phyloP scores from a whole-genome alignment of 2,329 filamentous ascomycete genomes.

The Penicillium sp. region DNA sequence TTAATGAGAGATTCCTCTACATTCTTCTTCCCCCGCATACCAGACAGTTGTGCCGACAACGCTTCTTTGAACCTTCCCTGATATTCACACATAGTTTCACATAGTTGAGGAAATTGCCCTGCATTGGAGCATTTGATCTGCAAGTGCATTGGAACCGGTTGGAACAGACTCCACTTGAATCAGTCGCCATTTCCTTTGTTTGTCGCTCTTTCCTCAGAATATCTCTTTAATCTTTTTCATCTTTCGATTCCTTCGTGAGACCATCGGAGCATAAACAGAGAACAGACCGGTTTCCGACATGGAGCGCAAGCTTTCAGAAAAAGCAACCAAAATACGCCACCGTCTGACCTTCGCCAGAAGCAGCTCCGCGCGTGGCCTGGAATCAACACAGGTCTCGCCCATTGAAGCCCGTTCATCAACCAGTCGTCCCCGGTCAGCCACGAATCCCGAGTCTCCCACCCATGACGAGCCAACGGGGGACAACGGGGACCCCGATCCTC shows the following conservation, averaged over 20 bases:
- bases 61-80: neutral
- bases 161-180: neutral
- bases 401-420: conserved; percentile 1
- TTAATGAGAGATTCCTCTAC: neutral
- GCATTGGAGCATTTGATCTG: neutral
- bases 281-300: conserved; percentile 2
- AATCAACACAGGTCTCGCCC: conserved; percentile 11
- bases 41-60: conserved; percentile 17
- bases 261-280: neutral
- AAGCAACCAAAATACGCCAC: conserved; percentile 22
- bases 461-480: conserved; percentile 1
- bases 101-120: conserved; percentile 2
- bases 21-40: conserved; percentile 15
- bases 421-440: conserved; percentile 21
- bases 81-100: neutral
- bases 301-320: conserved; percentile 26
- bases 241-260: neutral
- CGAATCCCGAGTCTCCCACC: conserved; percentile 15
- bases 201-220: neutral
- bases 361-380: conserved; percentile 9
- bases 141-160: neutral
- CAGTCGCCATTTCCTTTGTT: conserved; percentile 3
- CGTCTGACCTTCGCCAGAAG: conserved; percentile 20
- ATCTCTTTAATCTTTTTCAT: neutral
- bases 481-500: conserved; percentile 19